Conservation (phyloP, 148 eudicot species). For the Spergularia marina region DNA sequence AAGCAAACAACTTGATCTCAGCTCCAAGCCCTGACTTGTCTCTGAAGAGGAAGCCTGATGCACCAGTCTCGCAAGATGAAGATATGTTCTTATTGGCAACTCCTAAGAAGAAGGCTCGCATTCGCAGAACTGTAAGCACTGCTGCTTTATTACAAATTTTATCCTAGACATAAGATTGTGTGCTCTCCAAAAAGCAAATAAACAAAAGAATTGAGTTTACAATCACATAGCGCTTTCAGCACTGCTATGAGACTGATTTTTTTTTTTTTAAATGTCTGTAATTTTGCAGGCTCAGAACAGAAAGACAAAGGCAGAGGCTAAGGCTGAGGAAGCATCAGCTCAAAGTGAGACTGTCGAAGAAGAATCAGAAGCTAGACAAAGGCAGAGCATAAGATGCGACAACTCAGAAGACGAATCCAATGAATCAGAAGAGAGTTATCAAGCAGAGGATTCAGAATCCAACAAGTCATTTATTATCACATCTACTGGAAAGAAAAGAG, state of each 20-base stretch:
- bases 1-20: not conserved
- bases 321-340: not conserved
- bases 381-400: not conserved
- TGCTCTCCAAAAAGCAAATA: not conserved
- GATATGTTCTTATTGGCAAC: constrained; percentile 1
- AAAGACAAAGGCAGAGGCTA: not conserved
- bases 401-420: constrained; percentile 30
- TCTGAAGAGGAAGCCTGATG: constrained; percentile 41
- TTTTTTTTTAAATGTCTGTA: not conserved
- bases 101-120: constrained; percentile 44
- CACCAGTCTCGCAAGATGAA: not conserved
- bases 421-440: constrained; percentile 17
- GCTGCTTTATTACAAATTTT: too few species aligned
- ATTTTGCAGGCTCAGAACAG: not conserved
- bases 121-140: constrained; percentile 42
- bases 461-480: constrained; percentile 20
- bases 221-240: too few species aligned
- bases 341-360: not conserved
- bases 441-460: constrained; percentile 17
- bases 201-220: too few species aligned
- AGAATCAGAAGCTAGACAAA: not conserved
- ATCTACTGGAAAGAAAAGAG: constrained; percentile 45
- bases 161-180: not conserved
- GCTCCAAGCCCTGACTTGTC: not conserved
- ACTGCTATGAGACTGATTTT: too few species aligned